phyloP scores from a whole-genome alignment of 225 moss, liverwort and hornwort genomes.

The Straminergon stramineum region DNA sequence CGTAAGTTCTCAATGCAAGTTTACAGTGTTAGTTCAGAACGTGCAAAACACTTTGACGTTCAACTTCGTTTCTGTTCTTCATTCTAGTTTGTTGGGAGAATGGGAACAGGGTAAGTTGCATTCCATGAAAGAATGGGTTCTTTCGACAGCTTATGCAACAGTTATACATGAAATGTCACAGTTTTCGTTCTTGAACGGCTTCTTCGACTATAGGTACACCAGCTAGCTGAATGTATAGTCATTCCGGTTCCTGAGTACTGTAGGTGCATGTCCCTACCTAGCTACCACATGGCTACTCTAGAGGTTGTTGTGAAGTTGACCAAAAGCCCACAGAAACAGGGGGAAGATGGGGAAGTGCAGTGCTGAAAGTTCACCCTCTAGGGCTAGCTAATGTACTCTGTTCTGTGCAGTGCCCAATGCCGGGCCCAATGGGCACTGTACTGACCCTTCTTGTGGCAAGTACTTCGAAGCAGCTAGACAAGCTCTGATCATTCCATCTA shows the following conservation, averaged over 20 bases:
- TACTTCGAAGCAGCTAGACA: not conserved
- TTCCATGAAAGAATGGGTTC: not conserved
- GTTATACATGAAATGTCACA: not conserved
- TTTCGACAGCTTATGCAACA: not conserved
- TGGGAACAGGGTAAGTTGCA: not conserved
- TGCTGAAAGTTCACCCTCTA: not conserved
- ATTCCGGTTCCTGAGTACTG: not conserved
- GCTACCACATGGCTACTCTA: not conserved
- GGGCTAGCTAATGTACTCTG: not conserved
- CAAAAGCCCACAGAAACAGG: too few relatives aligned
- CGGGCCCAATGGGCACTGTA: not conserved
- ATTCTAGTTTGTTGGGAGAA: not conserved
- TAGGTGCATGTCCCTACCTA: not conserved
- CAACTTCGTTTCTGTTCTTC: not conserved
- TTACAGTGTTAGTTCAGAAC: too few relatives aligned
- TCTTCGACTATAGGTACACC: not conserved
- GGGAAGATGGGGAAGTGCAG: not conserved
- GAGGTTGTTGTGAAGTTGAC: not conserved
- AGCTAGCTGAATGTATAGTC: not conserved
- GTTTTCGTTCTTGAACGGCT: not conserved
- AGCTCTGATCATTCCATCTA: not conserved
- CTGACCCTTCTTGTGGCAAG: not conserved
- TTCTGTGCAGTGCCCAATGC: not conserved
- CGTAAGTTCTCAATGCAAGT: too few relatives aligned
- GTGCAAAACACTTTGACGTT: not conserved